Base-by-base conservation (phyloP, 2,329 filamentous ascomycete species). In the Ophiocordyceps sinensis region DNA sequence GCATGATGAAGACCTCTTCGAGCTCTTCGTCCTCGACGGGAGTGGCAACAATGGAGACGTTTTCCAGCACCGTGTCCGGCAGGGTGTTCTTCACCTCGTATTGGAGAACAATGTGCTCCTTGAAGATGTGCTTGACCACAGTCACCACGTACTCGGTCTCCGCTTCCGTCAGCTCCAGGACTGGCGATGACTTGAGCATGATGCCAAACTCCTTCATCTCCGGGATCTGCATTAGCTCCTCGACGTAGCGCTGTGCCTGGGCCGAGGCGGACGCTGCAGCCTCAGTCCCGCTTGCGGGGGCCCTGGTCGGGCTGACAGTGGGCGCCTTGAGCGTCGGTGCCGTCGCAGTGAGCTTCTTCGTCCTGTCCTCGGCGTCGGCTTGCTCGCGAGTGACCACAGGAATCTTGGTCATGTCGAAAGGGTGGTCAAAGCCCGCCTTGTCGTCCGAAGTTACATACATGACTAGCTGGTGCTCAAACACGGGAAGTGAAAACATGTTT, bases 1-100 rank as follows among this genome's bases (percentile, higher is more conserved):
- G 87, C 41, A 96, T 84, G 55, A 94, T 91, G 60, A 96, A 96
- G 37, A 94, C 84, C 57, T 96, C 89, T 55, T 91, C 85, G 5
- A 82, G 70, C 53, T 85, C 79, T 41, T 91, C 88, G 41, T 91
- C 83, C 31, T 93, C 83, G 1, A 79, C 68, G 5, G 88, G 85
- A 1, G 82, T 81, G 28, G 83, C 83, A 15, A 88, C 74, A 32
- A 94, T 77, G 0, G 85, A 86, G 14, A 94, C 86, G 47, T 94
- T 85, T 58, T 94, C 86, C 29, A 96, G 71, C 26, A 98, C 77
- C 14, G 87, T 94, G 45, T 88, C 85, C 12, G 85, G 82, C 11
- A 98, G 72, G 3, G 91, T 98, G 68, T 98, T 98, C 73, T 94
- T 96, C 61, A 98, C 79, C 58, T 96, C 85, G 62, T 91, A 98